These are phyloP conservation scores for Casaregolazyma suthepensis DNA, from an alignment of 1,139 yeast genomes.

Conservation along the genomic window DNA sequence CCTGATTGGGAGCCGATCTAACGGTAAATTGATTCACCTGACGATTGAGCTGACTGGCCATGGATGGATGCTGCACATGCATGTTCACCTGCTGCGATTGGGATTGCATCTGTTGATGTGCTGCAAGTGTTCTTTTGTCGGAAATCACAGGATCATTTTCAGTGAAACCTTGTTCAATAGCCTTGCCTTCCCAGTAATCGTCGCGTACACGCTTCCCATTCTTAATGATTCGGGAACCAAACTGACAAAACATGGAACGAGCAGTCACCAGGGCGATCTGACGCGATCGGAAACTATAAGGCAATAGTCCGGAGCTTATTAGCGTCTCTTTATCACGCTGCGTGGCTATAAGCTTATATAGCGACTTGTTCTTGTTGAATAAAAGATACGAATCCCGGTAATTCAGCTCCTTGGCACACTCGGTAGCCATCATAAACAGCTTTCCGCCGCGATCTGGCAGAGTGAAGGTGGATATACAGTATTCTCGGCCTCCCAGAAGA, in stretches of 20 bases:
- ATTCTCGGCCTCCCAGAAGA: conserved; percentile 52
- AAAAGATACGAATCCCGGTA: conserved; percentile 61
- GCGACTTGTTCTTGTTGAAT: conserved; percentile 53
- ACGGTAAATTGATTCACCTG: conserved; percentile 3
- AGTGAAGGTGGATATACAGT: conserved; percentile 52
- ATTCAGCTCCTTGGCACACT: conserved; percentile 59
- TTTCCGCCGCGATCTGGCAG: conserved; percentile 47
- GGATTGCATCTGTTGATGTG: conserved; percentile 15
- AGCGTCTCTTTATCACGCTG: conserved; percentile 59
- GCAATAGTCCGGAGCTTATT: conserved; percentile 47
- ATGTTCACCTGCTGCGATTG: conserved; percentile 8
- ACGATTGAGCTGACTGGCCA: not conserved
- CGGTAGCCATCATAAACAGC: conserved; percentile 60
- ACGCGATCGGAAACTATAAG: conserved; percentile 61
- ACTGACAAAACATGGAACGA: conserved; percentile 58
- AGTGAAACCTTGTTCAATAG: conserved; percentile 52
- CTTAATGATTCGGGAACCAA: conserved; percentile 61
- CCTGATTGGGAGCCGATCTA: conserved; percentile 1
- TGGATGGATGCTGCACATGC: not conserved
- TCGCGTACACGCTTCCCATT: conserved; percentile 63
- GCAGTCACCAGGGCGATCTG: conserved; percentile 58
- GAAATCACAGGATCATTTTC: conserved; percentile 40
- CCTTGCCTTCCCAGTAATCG: conserved; percentile 73
- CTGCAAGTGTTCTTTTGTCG: conserved; percentile 22
- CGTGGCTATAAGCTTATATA: conserved; percentile 51